Base-by-base conservation (phyloP, 108 stramenopile genomes). In the Chaetoceros tenuissimus region DNA sequence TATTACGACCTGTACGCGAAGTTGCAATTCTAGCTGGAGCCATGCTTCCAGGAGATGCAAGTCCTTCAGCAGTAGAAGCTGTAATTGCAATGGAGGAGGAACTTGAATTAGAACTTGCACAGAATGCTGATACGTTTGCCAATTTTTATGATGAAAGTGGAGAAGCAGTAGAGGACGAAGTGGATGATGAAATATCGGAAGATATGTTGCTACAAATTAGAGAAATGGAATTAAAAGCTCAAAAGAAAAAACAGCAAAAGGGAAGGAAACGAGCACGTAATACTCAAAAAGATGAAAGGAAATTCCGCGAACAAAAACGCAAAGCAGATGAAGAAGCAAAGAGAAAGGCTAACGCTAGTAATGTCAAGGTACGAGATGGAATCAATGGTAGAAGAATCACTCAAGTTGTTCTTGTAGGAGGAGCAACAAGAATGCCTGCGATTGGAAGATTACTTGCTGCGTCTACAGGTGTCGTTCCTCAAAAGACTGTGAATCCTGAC, bases 401-500 rank as follows among this genome's bases (percentile, higher is more conserved):
- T 20, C 73, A 85, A 1, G 78, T 95, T 19, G 81, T 95, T 26
- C 59, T 95, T 13, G 89, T 92, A 3, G 94, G 94, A 18, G 94
- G 94, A 29, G 87, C 94, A 7, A 89, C 89, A 16, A 79, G 89
- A 10, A 92, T 92, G 85, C 94, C 94, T 0, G 77, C 75, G 1
- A 83, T 95, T 61, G 81, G 71, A 10, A 78, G 77, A 28, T 58
- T 95, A 1, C 58, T 95, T 0, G 66, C 78, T 29, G 80, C 73
- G 1, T 52, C 92, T 29, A 83, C 82, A 18, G 94, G 94, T 2
- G 64, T 80, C 3, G 67, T 75, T 3, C 87, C 88, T 0, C 85
- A 85, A 47, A 64, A 66, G 40, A 85, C 85, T 3, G 86, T 95
- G 24, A 80, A 92, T 57, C 89, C 89, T 0, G 94, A 92, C 56